Base-by-base conservation (phyloP, 2,329 filamentous ascomycete genomes). In the Talaromyces funiculosus region DNA sequence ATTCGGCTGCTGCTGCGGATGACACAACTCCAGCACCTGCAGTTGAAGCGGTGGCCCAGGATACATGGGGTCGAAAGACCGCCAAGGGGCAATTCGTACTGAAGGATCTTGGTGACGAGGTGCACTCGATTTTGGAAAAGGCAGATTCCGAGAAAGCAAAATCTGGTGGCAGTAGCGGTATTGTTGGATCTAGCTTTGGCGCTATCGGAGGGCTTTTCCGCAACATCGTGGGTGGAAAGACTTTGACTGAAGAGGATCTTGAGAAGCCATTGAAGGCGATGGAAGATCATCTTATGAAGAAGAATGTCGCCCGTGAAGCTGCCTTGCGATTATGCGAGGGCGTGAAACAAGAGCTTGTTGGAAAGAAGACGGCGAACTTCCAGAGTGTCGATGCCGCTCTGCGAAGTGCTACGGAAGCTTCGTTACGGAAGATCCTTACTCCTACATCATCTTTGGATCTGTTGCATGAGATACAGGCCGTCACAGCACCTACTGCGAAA, bases 241-340 rank as follows among this genome's bases (percentile, higher is more conserved):
- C 88, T 0, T 78, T 99, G 69, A 95, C 91, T 1, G 90, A 92
- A 73, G 85, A 89, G 65, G 93, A 97, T 70, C 82, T 99, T 22
- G 89, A 91, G 64, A 96, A 95, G 73, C 90, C 94, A 1, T 87
- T 99, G 78, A 94, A 93, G 76, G 90, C 89, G 33, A 97, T 99
- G 91, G 91, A 97, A 72, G 91, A 96, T 61, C 93, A 97, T 73
- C 81, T 99, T 6, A 78, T 99, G 62, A 87, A 89, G 77, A 99
- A 99, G 81, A 99, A 99, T 69, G 92, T 99, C 29, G 94, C 94
- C 0, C 89, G 90, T 57, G 94, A 97, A 79, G 94, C 94, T 16
- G 94, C 93, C 1, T 84, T 96, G 33, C 89, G 94, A 57, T 80
- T 99, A 43, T 97, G 93, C 72, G 88, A 95, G 64, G 91, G 91